Evolutionary conservation across 129 eudicot species (phyloP).

Genomic region (Logfia minima): DNA sequence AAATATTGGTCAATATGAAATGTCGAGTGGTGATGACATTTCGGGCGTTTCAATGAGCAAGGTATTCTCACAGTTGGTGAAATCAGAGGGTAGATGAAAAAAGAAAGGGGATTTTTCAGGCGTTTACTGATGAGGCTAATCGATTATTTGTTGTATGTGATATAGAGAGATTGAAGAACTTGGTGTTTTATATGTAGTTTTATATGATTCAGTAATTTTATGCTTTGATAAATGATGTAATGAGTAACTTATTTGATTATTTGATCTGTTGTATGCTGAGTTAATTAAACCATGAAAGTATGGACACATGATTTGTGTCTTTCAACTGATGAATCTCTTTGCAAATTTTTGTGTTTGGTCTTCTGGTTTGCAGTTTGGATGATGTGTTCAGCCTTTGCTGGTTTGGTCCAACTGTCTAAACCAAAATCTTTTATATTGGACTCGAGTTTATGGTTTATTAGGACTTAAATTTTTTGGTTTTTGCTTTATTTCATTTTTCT

Average conservation of each 20-base stretch:
- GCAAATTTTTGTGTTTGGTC: not conserved
- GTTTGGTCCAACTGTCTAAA: not conserved
- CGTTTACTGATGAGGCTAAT: conserved; percentile 6
- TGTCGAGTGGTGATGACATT: conserved; percentile 63
- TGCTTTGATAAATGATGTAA: conserved; percentile 30
- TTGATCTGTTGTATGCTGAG: conserved; percentile 35
- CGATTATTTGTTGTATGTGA: conserved; percentile 23
- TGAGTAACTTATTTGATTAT: conserved; percentile 38
- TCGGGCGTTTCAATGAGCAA: conserved; percentile 87
- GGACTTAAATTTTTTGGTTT: not conserved
- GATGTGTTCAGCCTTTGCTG: not conserved
- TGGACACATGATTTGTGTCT: conserved; percentile 18
- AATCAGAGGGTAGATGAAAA: conserved; percentile 80
- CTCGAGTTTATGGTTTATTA: not conserved
- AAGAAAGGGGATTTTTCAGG: not conserved
- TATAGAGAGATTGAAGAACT: conserved; percentile 28
- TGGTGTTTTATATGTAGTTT: conserved; percentile 39
- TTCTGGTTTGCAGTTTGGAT: not conserved
- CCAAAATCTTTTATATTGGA: not conserved
- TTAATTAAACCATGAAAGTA: conserved; percentile 4
- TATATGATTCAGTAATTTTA: conserved; percentile 12
- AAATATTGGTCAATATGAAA: conserved; percentile 42
- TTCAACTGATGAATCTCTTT: not conserved
- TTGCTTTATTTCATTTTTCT: not conserved
- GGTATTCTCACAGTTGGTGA: conserved; percentile 89